Evolutionary conservation across 345 rosid genomes (phyloP), one percentile per base, ranked within the genome.

Genomic region (Luvunga scandens): DNA sequence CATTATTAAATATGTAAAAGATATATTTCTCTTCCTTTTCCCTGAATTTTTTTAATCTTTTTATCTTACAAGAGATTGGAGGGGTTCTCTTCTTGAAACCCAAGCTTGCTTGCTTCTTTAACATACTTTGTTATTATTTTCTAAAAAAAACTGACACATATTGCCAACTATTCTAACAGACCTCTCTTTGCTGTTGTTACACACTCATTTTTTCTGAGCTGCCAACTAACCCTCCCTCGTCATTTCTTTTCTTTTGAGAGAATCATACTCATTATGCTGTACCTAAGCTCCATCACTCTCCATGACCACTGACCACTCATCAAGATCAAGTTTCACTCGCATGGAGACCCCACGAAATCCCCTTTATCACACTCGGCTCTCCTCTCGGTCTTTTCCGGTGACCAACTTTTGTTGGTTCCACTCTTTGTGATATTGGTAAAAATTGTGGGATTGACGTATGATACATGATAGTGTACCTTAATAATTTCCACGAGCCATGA

Each of bases 141-240:
- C 1, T 0, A 39, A 38, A 38, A 38, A 72, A 42, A 50, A 87
- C 97, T 86, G 92, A 91, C 98, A 91, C 81, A 84, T 67, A 12
- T 85, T 87, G 92, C 94, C 97, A 90, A 90, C 95, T 88, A 86
- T 87, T 85, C 83, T 86, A 83, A 78, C 86, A 85, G 89, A 79
- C 84, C 88, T 77, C 84, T 88, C 87, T 87, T 87, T 84, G 92
- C 92, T 93, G 96, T 91, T 93, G 96, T 91, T 89, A 85, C 91
- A 85, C 93, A 91, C 92, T 85, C 87, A 78, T 83, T 78, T 87
- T 82, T 87, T 81, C 72, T 84, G 57, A 18, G 76, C 85, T 85
- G 88, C 87, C 93, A 89, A 89, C 92, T 75, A 87, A 82, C 84
- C 84, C 72, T 45, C 66, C 73, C 83, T 12, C 50, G 12, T 45